Base-by-base conservation (phyloP, 2,329 filamentous ascomycete species). In the Beauveria varroae region DNA sequence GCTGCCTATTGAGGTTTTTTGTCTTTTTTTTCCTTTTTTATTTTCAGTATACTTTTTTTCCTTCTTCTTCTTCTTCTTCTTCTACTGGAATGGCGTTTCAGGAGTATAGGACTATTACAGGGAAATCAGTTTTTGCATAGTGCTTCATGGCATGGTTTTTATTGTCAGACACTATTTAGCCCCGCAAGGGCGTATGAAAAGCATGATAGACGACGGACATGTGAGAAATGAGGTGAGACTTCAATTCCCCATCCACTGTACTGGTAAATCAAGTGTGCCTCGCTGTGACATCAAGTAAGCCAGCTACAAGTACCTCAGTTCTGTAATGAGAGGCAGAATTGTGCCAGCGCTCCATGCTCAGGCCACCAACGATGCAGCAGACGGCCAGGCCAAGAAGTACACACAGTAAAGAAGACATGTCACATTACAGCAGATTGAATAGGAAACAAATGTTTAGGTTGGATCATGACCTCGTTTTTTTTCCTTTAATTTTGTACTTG, bases 381-480 rank as follows among this genome's bases (percentile, higher is more conserved):
- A 16, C 34, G 16, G 5, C 2, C 7, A 44, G 9, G 10, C 2
- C 43, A 20, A 20, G 5, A n/a, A 44, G 5, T 12, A 1, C 20
- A 20, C 8, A 20, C 28, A 37, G 5, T 14, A 1, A 5, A 41
- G 51, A 5, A 41, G 51, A 22, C 16, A 5, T 52, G 22, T 20
- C 41, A 46, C 24, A 14, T 56, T 26, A 46, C 10, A 5, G 6
- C 6, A 18, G 3, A 18, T 5, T 26, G 18, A 47, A 7, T 8
- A 47, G 53, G 28, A 43, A 46, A 3, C 9, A 5, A 8, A 8
- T 47, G 1, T 7, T 57, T 57, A 50, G 55, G 57, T 60, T 69
- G 71, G 68, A 72, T 73, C 71, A 72, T 74, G 73, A 72, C 72
- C 73, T 74, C 72, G 68, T 74, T 73, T 72, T 71, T 71, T 64